Conservation (phyloP, 306 rosid genomes). For the Morella rubra region DNA sequence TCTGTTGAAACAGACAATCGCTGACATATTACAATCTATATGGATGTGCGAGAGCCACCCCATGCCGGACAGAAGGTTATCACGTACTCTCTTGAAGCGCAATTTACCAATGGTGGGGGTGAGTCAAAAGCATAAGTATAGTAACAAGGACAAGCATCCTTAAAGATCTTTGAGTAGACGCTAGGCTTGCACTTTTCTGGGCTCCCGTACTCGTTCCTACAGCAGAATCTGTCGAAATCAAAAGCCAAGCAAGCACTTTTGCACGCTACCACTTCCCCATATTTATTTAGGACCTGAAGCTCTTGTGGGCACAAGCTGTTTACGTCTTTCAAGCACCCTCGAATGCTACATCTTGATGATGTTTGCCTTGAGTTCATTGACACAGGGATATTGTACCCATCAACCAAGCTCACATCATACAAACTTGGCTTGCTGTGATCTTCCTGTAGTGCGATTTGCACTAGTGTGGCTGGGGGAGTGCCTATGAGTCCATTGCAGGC, state of each 20-base stretch:
- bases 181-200: constrained; percentile 66
- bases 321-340: constrained; percentile 62
- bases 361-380: constrained; percentile 34
- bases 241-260: constrained; percentile 88
- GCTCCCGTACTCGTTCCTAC: constrained; percentile 60
- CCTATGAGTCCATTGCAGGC: constrained; percentile 85
- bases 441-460: constrained; percentile 60
- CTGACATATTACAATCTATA: constrained; percentile 11
- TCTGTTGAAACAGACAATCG: neutral
- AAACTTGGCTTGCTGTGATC: constrained; percentile 54
- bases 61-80: constrained; percentile 77
- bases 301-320: constrained; percentile 58
- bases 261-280: constrained; percentile 72
- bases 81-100: constrained; percentile 49
- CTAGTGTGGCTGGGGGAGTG: constrained; percentile 75
- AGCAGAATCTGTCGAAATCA: constrained; percentile 62
- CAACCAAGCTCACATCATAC: constrained; percentile 83
- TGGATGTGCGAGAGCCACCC: constrained; percentile 39
- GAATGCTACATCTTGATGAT: constrained; percentile 44
- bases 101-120: constrained; percentile 63
- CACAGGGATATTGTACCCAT: constrained; percentile 78
- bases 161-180: constrained; percentile 72
- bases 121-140: constrained; percentile 77
- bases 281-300: constrained; percentile 46
- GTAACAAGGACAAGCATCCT: constrained; percentile 73